Evolutionary conservation across 2,329 filamentous ascomycete species (phyloP), one percentile per base, ranked within the genome.

Genomic region (Aspergillus floridensis): DNA sequence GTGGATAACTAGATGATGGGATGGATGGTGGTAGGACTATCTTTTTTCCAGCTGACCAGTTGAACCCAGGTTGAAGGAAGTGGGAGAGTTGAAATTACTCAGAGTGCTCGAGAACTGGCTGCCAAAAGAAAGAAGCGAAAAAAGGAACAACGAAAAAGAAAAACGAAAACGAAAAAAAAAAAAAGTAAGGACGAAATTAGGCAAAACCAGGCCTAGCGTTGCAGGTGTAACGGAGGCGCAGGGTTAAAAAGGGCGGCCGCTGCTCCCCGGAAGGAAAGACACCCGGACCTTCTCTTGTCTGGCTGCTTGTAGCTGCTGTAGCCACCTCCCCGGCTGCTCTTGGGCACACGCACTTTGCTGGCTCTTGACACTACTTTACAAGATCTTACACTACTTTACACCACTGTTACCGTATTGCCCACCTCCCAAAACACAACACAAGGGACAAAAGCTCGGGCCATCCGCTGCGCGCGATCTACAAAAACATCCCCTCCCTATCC

Each of bases 231-330:
- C 31, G 29, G 57, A 44, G 32, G 63, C 65, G 65, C 68, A 70
- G 68, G 69, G 69, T 75, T 75, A 75, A 76, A 74, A 75, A 70
- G 72, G 72, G 66, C 66, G 58, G 60, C 65, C 61, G 64, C 68
- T 61, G 58, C 61, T 60, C 58, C 56, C 57, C 59, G 61, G 58
- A 66, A 59, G 54, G 57, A 63, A 63, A 60, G 53, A 49, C 59
- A 31, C 53, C 59, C 59, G 51, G 59, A 56, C 59, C 54, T 60
- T 65, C 59, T 57, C 41, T 62, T 62, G 51, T 61, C 49, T 60
- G 60, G 57, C 59, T 61, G 41, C 48, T 64, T 29, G 26, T 29
- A 29, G 26, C 26, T 29, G 26, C 22, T 29, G 50, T 50, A 52
- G 62, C 57, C 64, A 66, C 61, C 49, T 35, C 32, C 32, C 54